Percentiles rank a stretch among this genome's conserved stretches.
phyloP scores from a whole-genome alignment of 2,329 filamentous ascomycete genomes.

The Emmonsia crescens region DNA sequence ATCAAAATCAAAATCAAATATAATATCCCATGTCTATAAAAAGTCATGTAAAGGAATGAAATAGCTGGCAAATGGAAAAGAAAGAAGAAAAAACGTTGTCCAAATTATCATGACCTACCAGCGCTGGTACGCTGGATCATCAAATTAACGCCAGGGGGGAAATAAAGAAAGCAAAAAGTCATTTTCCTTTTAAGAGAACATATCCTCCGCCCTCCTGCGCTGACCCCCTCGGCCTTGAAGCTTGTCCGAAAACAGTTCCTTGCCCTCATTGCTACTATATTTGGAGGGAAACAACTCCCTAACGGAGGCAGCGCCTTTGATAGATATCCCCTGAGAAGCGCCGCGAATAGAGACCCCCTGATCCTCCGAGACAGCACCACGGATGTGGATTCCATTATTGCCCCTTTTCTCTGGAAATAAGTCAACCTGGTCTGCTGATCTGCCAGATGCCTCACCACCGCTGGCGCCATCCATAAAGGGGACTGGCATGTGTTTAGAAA shows the following conservation, averaged over 20 bases:
- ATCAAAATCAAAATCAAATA: not conserved
- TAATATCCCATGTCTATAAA: not conserved
- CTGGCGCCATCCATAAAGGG: slow-evolving; percentile 38
- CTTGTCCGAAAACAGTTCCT: slow-evolving; percentile 57
- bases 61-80: not conserved
- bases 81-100: not conserved
- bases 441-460: slow-evolving; percentile 9
- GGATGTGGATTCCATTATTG: slow-evolving; percentile 44
- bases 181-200: slow-evolving; percentile 48
- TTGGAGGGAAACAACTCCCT: slow-evolving; percentile 62
- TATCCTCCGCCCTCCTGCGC: slow-evolving; percentile 60
- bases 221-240: slow-evolving; percentile 47
- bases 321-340: slow-evolving; percentile 45
- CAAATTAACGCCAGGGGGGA: not conserved
- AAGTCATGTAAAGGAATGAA: not conserved
- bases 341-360: slow-evolving; percentile 30
- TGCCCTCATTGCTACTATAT: slow-evolving; percentile 47
- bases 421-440: slow-evolving; percentile 17
- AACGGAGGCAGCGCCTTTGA: slow-evolving; percentile 57
- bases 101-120: not conserved
- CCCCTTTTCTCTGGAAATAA: slow-evolving; percentile 27
- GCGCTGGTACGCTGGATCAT: not conserved
- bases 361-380: slow-evolving; percentile 42
- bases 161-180: not conserved
- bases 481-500: slow-evolving; percentile 39